Evolutionary conservation across 257 asterid genomes (phyloP), one percentile per base, ranked within the genome.

Genomic region (Echium plantagineum): DNA sequence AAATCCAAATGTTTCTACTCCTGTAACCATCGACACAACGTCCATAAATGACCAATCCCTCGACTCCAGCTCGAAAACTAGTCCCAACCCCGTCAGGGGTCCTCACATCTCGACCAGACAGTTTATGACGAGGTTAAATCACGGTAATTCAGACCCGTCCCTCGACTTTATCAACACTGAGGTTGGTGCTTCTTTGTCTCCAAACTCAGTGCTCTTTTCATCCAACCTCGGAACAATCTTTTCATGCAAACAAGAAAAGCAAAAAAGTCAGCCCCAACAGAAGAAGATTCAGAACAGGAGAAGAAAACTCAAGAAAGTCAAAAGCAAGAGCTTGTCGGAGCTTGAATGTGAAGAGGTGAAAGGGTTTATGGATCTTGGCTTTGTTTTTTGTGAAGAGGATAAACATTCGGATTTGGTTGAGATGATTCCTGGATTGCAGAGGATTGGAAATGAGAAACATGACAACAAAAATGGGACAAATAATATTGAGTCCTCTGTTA

Each of bases 301-400:
- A 46, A 32, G 20, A 48, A 66, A 21, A 35, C 7, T 12, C 26
- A 61, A 24, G 42, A 67, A 67, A 18, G 57, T 52, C 21, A 42
- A 61, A 18, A 71, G 71, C 57, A 81, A 81, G 64, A 85, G 89
- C 70, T 63, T 78, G 58, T 82, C 94, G 1, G 87, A 82, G 47
- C 80, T 85, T 9, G 89, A 78, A 28, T 70, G 66, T 62, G 77
- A 82, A 61, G 94, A 85, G 69, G 57, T 82, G 3, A 78, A 78
- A 65, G 87, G 90, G 65, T 85, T 82, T 20, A 77, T 74, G 76
- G 90, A 85, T 38, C 73, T 85, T 31, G 94, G 94, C 15, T 85
- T 85, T 66, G 81, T 71, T 15, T 85, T 85, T 70, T 64, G 78
- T 1, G 81, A 82, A 48, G 79, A 78, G 8, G 87, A 82, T 13